phyloP scores from a whole-genome alignment of 2,329 filamentous ascomycete species.

The Cadophora malorum region DNA sequence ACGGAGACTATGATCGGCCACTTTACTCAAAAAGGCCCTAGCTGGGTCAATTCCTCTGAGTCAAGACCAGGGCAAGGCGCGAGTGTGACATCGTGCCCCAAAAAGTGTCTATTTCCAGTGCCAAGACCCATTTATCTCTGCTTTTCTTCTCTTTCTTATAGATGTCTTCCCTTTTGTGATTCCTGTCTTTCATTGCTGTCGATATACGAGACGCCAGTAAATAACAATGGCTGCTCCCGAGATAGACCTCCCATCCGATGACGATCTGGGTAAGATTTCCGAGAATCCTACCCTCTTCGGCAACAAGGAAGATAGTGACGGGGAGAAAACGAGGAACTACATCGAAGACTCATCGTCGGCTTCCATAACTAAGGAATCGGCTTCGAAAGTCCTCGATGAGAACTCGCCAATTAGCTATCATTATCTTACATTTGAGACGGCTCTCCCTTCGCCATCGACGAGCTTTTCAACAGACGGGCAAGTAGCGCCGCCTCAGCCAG shows the following conservation, averaged over 20 bases:
- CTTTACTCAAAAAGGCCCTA: constrained; percentile 2
- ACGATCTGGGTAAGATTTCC: constrained; percentile 29
- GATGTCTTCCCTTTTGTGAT: neutral
- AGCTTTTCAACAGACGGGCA: constrained; percentile 24
- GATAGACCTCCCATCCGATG: constrained; percentile 29
- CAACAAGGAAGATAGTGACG: constrained; percentile 19
- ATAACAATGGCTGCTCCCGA: constrained; percentile 32
- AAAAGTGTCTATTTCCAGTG: constrained; percentile 11
- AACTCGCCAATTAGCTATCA: constrained; percentile 41
- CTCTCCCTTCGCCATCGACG: constrained; percentile 38
- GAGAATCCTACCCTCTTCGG: constrained; percentile 22
- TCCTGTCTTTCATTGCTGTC: neutral
- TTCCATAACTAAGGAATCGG: constrained; percentile 11
- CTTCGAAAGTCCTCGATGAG: constrained; percentile 24
- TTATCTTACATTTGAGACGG: constrained; percentile 44
- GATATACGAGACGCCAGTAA: neutral
- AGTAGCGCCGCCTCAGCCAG: constrained; percentile 60
- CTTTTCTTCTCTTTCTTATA: neutral
- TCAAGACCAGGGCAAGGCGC: neutral
- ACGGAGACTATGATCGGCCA: constrained; percentile 4
- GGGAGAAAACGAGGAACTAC: constrained; percentile 21
- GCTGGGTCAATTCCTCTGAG: neutral
- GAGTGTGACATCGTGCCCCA: constrained; percentile 1
- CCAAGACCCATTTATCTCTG: constrained; percentile 3
- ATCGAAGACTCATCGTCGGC: constrained; percentile 22